phyloP scores from a whole-genome alignment of 2,329 filamentous ascomycete species.

The Verticillium albo-atrum region DNA sequence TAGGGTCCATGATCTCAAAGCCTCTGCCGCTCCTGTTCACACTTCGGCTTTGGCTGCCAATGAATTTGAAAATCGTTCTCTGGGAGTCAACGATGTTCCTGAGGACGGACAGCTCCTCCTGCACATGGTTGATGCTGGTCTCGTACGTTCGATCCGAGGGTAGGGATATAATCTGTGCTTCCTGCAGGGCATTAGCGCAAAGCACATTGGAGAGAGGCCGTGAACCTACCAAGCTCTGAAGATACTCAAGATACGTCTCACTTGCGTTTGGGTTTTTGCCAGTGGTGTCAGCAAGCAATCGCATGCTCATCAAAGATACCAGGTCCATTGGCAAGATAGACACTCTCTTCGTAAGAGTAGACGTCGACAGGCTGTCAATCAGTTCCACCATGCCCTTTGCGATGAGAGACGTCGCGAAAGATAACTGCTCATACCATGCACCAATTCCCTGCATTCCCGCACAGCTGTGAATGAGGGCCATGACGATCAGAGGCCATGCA shows the following conservation, averaged over 20 bases:
- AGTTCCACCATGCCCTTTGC: constrained; percentile 29
- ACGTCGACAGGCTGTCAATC: constrained; percentile 25
- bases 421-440: constrained; percentile 23
- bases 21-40: too few species aligned
- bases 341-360: constrained; percentile 27
- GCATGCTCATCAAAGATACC: constrained; percentile 31
- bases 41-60: not conserved
- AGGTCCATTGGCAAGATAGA: constrained; percentile 38
- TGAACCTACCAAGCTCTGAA: constrained; percentile 32
- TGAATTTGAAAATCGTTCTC: constrained; percentile 18
- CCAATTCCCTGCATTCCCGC: constrained; percentile 12
- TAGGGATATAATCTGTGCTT: constrained; percentile 33
- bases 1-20: not conserved
- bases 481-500: constrained; percentile 37
- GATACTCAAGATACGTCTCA: constrained; percentile 36
- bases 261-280: constrained; percentile 31
- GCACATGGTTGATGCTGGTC: constrained; percentile 32
- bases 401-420: constrained; percentile 23
- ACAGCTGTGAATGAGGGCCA: constrained; percentile 23
- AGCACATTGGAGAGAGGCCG: not conserved
- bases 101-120: constrained; percentile 35
- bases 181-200: constrained; percentile 21
- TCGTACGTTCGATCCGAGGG: constrained; percentile 35
- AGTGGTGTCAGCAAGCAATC: constrained; percentile 33
- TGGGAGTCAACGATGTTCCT: constrained; percentile 29